Conservation (phyloP, 2,329 filamentous ascomycete genomes). For the Diaporthe caulivora region DNA sequence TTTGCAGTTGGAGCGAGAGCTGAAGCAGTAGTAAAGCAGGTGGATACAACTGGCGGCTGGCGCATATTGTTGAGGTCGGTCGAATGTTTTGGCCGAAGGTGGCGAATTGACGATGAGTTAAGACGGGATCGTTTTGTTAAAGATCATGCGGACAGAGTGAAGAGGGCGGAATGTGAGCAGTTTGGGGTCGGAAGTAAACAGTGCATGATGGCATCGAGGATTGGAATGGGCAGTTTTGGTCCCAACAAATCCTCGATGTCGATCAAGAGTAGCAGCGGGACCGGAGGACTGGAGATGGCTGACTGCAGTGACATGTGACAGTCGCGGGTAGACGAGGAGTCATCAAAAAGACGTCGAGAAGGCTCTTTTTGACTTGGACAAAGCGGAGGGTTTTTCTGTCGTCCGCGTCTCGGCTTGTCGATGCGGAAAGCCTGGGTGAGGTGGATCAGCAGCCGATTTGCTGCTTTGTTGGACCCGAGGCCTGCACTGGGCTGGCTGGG, state of each 20-base stretch:
- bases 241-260: slow-evolving; percentile 27
- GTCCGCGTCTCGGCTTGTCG: neutral
- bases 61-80: slow-evolving; percentile 10
- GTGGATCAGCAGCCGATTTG: slow-evolving; percentile 17
- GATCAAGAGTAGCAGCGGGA: neutral
- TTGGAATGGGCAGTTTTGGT: slow-evolving; percentile 29
- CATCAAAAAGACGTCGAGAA: neutral
- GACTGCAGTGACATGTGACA: slow-evolving; percentile 22
- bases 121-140: neutral
- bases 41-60: neutral
- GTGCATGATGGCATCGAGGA: slow-evolving; percentile 18
- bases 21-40: slow-evolving; percentile 5
- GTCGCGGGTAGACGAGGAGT: neutral
- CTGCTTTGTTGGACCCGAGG: slow-evolving; percentile 21
- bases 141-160: neutral
- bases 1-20: neutral
- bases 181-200: slow-evolving; percentile 7
- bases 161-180: slow-evolving; percentile 23
- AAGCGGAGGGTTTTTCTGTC: neutral
- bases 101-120: slow-evolving; percentile 15
- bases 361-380: slow-evolving; percentile 12
- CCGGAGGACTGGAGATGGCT: neutral
- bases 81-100: neutral
- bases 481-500: neutral
- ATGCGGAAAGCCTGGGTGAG: slow-evolving; percentile 4